phyloP scores from a whole-genome alignment of 495 filamentous ascomycete species.

The Xylaria longipes region DNA sequence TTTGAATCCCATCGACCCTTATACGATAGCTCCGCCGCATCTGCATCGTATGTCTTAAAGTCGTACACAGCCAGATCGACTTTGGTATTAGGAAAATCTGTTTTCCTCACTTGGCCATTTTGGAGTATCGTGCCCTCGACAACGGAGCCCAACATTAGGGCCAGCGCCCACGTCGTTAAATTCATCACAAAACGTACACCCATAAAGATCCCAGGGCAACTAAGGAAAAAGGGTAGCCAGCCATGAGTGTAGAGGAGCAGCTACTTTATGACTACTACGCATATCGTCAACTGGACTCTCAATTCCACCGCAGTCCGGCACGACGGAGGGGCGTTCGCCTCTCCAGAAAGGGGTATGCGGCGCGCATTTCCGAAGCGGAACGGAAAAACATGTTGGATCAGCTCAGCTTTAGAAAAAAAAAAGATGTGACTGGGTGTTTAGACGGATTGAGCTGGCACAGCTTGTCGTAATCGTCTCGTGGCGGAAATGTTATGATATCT shows the following conservation, averaged over 20 bases:
- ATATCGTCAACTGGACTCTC: not conserved
- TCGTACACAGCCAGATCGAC: slow-evolving; percentile 46
- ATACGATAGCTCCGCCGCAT: slow-evolving; percentile 68
- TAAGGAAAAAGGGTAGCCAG: not conserved
- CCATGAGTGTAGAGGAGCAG: not conserved
- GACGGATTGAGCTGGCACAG: not conserved
- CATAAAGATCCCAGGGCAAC: not conserved
- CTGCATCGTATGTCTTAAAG: slow-evolving; percentile 59
- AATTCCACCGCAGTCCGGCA: slow-evolving; percentile 13
- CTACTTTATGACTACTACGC: not conserved
- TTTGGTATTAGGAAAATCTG: slow-evolving; percentile 56
- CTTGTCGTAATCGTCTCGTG: not conserved
- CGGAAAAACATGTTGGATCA: slow-evolving; percentile 11
- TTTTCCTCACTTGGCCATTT: slow-evolving; percentile 63
- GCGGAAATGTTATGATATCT: not conserved
- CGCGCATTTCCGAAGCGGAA: slow-evolving; percentile 16
- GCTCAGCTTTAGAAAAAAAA: too few species aligned
- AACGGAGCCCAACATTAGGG: slow-evolving; percentile 39
- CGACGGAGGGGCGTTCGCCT: slow-evolving; percentile 1
- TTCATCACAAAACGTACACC: slow-evolving; percentile 26
- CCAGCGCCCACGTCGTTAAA: slow-evolving; percentile 13
- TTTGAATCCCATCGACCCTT: slow-evolving; percentile 74
- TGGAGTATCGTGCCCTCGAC: slow-evolving; percentile 61
- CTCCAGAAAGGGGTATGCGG: slow-evolving; percentile 10
- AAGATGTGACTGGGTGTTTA: not conserved